Evolutionary conservation across 2,329 filamentous ascomycete species (phyloP), one percentile per base, ranked within the genome.

Genomic region (Aureobasidium musti): DNA sequence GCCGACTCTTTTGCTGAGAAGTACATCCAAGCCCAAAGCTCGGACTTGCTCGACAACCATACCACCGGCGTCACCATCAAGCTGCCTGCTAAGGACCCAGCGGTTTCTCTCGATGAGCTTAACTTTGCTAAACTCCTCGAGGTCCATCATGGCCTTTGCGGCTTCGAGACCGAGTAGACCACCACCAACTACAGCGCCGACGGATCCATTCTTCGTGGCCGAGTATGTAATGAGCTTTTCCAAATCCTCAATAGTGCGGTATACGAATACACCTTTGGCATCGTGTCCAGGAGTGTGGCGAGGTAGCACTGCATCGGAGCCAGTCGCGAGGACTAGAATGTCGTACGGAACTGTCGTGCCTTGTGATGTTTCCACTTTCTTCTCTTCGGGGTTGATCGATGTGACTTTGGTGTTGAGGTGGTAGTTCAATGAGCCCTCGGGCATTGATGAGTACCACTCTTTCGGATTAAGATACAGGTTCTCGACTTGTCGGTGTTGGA

Each of bases 91-190:
- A 50, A 97, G 77, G 0, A 96, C 89, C 90, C 91, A 97, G 71
- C 85, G 79, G 73, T 92, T 94, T 63, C 91, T 84, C 77, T 97
- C 93, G 61, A 97, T 87, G 10, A 97, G 80, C 71, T 88, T 90
- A 61, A 97, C 89, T 67, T 87, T 86, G 14, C 84, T 82, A 73
- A 90, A 96, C 61, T 87, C 85, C 71, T 90, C 84, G 10, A 97
- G 80, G 74, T 96, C 92, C 81, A 93, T 89, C 91, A 97, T 92
- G 1, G 92, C 92, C 73, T 96, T 95, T 39, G 91, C 92, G 2
- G 92, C 92, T 79, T 97, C 92, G 0, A 97, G 84, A 0, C 92
- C 92, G 0, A 97, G 82, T 28, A 97, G 78, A 0, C 92, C 92
- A 63, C 92, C 92, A 28, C 92, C 92, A 3, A 97, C 90, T 0